A percentile compares a stretch with the other conserved stretches of the same genome.
Conservation (phyloP, 1,139 yeast genomes). For the Pichia sp. region DNA sequence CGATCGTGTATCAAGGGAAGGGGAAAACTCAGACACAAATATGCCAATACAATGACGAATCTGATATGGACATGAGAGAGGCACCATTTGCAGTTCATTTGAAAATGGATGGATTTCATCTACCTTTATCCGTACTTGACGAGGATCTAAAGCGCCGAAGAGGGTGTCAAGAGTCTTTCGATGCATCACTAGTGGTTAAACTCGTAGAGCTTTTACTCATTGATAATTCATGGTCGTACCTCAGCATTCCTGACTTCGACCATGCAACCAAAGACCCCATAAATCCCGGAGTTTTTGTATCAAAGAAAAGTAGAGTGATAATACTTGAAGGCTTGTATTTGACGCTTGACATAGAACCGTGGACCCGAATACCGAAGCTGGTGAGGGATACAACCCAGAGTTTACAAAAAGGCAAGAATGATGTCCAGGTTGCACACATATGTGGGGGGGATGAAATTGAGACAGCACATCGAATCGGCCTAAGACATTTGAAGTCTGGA, state of each 20-base stretch:
- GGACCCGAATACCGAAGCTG: constrained; percentile 41
- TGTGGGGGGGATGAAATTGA: constrained; percentile 1
- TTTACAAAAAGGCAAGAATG: constrained; percentile 37
- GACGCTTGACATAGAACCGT: constrained; percentile 34
- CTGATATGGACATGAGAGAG: not conserved
- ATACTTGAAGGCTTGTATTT: constrained; percentile 67
- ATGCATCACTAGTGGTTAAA: constrained; percentile 47
- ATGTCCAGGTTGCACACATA: constrained; percentile 18
- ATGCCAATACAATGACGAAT: constrained; percentile 8
- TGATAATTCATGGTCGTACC: constrained; percentile 22
- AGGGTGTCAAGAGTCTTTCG: constrained; percentile 86
- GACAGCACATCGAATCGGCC: constrained; percentile 49
- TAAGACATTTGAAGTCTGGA: constrained; percentile 70
- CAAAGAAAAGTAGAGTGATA: constrained; percentile 44
- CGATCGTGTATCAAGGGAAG: constrained; percentile 3
- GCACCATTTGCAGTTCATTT: constrained; percentile 36
- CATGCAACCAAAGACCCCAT: constrained; percentile 68
- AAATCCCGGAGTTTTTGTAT: constrained; percentile 45
- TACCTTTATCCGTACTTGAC: constrained; percentile 55
- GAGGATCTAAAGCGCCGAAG: constrained; percentile 57
- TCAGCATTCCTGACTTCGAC: constrained; percentile 70
- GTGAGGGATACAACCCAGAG: constrained; percentile 30
- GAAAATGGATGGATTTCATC: constrained; percentile 84
- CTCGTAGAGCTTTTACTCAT: constrained; percentile 30
- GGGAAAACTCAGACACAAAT: constrained; percentile 11